Conservation (phyloP, 179 eudicot species). For the Beta macrorhiza region DNA sequence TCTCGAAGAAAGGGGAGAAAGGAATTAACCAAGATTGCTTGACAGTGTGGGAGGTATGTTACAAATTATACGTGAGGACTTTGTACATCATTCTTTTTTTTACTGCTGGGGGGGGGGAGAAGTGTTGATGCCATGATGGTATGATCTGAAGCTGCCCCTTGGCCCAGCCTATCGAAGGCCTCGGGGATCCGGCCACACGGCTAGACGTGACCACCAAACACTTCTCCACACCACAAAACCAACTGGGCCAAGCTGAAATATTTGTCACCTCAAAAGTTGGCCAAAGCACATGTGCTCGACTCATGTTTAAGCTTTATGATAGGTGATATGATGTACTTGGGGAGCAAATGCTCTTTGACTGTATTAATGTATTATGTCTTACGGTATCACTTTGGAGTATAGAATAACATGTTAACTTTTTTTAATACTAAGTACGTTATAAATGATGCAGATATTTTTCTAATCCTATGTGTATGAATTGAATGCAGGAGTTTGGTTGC, state of each 20-base stretch:
- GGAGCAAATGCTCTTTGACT: not conserved
- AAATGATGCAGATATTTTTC: not conserved
- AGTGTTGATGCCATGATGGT: not conserved
- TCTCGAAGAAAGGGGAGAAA: constrained; percentile 65
- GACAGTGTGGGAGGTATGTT: constrained; percentile 64
- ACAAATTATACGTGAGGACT: not conserved
- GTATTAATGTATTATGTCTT: not conserved
- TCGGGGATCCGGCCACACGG: not conserved
- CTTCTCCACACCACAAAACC: not conserved
- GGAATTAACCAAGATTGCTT: constrained; percentile 73
- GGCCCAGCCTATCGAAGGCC: not conserved
- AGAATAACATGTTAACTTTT: not conserved
- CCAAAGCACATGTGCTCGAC: not conserved
- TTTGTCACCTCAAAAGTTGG: not conserved
- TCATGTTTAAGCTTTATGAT: not conserved
- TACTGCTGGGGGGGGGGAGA: not conserved
- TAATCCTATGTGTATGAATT: not conserved
- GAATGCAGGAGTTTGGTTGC: constrained; percentile 58
- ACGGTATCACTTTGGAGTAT: not conserved
- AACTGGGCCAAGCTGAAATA: not conserved
- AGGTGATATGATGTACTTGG: not conserved
- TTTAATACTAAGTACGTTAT: not conserved
- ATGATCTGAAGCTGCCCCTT: not conserved
- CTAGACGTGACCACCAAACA: not conserved
- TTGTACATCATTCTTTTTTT: not conserved